Evolutionary conservation across 2,329 filamentous ascomycete genomes (phyloP).

Genomic region (Dactylonectria macrodidyma): DNA sequence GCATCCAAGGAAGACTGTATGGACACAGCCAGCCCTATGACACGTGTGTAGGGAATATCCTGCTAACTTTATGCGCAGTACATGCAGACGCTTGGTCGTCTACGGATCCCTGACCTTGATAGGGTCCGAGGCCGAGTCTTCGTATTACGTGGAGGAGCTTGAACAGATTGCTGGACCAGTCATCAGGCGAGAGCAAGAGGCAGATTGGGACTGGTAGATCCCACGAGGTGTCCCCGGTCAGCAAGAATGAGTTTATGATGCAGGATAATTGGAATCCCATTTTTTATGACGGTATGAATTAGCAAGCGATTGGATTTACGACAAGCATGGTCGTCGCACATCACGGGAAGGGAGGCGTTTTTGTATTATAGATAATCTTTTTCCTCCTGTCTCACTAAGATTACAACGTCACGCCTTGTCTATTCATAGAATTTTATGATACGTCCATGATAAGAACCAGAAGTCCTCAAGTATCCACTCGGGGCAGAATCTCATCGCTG

Average conservation of each 20-base stretch:
- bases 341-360: slow-evolving; percentile 18
- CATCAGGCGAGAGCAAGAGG: slow-evolving; percentile 57
- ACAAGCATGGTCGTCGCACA: slow-evolving; percentile 3
- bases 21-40: slow-evolving; percentile 28
- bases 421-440: not conserved
- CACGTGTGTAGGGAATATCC: not conserved
- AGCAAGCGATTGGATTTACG: slow-evolving; percentile 9
- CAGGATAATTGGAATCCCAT: slow-evolving; percentile 2
- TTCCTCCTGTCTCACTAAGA: slow-evolving; percentile 6
- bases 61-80: slow-evolving; percentile 45
- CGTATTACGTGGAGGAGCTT: slow-evolving; percentile 59
- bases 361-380: slow-evolving; percentile 15
- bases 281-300: not conserved
- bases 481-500: slow-evolving; percentile 23
- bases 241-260: not conserved
- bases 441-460: not conserved
- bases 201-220: slow-evolving; percentile 56
- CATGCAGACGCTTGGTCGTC: slow-evolving; percentile 60
- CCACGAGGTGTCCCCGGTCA: not conserved
- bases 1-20: slow-evolving; percentile 61
- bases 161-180: slow-evolving; percentile 62
- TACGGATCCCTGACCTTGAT: slow-evolving; percentile 64
- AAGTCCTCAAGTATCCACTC: slow-evolving; percentile 18
- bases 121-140: slow-evolving; percentile 56
- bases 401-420: not conserved